Percentiles rank a stretch among this genome's conserved stretches.
phyloP scores from a whole-genome alignment of 139 green algal species.

The Chlorella sp. region DNA sequence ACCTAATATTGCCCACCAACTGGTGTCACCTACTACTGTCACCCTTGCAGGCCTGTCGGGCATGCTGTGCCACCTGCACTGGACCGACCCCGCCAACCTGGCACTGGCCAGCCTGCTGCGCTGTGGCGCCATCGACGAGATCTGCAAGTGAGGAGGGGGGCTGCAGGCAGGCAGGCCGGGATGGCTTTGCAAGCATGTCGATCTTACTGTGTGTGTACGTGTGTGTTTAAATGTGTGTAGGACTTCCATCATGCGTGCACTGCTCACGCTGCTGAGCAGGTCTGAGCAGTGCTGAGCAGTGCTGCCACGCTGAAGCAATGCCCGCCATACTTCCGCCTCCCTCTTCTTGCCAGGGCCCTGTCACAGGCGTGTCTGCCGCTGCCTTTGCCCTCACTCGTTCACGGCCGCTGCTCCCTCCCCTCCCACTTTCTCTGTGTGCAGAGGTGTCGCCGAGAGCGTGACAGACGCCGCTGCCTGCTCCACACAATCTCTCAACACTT shows the following conservation, averaged over 20 bases:
- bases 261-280: not conserved
- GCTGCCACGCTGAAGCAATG: not conserved
- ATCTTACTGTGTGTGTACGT: not conserved
- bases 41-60: constrained; percentile 41
- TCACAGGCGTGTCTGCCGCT: too few species aligned
- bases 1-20: not conserved
- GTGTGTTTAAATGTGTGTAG: not conserved
- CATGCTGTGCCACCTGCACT: constrained; percentile 60
- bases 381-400: not conserved
- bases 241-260: not conserved
- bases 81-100: constrained; percentile 59
- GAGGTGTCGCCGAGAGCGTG: too few species aligned
- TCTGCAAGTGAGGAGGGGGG: constrained; percentile 17
- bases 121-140: constrained; percentile 35
- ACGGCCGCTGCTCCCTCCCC: too few species aligned
- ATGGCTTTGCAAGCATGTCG: not conserved
- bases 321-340: too few species aligned
- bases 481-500: too few species aligned
- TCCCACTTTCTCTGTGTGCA: too few species aligned
- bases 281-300: too few species aligned
- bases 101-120: constrained; percentile 48
- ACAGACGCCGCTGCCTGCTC: too few species aligned
- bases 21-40: not conserved
- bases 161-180: not conserved
- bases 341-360: not conserved